Percentiles rank a stretch among this genome's conserved stretches.
Evolutionary conservation across 805 yeast genomes (phyloP).

Genomic region (Teunomyces gatunensis): DNA sequence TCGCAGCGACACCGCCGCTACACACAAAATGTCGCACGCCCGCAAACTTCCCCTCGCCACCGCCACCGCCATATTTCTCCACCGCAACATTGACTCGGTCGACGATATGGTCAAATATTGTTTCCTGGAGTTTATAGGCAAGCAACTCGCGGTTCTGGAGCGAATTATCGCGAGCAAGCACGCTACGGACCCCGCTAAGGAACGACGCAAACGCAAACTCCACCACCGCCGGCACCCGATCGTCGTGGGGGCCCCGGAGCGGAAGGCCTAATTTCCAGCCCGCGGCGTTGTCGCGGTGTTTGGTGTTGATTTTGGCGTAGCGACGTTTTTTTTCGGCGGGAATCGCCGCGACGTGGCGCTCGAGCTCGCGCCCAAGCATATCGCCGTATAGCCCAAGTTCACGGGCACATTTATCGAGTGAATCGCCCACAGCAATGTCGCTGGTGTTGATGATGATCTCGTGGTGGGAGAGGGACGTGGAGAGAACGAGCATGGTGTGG

Average conservation of each 20-base stretch:
- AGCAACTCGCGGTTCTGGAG: constrained; percentile 47
- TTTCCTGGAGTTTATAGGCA: constrained; percentile 59
- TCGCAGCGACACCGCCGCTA: constrained; percentile 95
- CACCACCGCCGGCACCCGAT: constrained; percentile 24
- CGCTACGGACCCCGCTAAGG: constrained; percentile 48
- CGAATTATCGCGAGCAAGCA: constrained; percentile 23
- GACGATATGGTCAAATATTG: constrained; percentile 70
- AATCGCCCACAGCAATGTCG: constrained; percentile 92
- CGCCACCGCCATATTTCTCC: constrained; percentile 31
- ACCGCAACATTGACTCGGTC: constrained; percentile 58
- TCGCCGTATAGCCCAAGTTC: constrained; percentile 76
- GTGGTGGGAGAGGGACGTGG: constrained; percentile 61
- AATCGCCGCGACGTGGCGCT: constrained; percentile 44
- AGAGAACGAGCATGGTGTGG: constrained; percentile 82
- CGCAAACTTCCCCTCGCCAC: constrained; percentile 29
- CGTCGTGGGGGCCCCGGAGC: constrained; percentile 29
- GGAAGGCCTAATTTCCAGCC: constrained; percentile 30
- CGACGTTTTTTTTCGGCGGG: constrained; percentile 25
- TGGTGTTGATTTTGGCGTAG: constrained; percentile 20
- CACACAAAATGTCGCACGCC: constrained; percentile 61
- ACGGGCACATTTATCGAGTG: constrained; percentile 89
- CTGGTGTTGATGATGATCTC: constrained; percentile 69
- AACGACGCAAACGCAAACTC: constrained; percentile 78
- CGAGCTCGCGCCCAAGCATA: constrained; percentile 85
- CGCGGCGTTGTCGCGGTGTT: constrained; percentile 18